A percentile compares a stretch with the other conserved stretches of the same genome.
Evolutionary conservation across 805 yeast species (phyloP).

Genomic region (Candida ovalis): DNA sequence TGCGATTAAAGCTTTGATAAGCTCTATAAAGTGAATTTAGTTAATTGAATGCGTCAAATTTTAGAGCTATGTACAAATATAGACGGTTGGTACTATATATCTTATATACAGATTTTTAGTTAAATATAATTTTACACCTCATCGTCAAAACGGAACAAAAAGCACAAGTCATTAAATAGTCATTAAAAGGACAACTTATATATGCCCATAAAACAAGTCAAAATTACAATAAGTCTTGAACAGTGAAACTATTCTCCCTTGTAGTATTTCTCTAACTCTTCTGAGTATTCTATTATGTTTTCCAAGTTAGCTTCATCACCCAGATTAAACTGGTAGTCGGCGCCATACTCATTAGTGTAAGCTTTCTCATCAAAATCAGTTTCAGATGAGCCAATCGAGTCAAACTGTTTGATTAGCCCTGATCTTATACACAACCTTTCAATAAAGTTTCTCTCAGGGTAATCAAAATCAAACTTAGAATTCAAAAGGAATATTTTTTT

Average conservation of each 20-base stretch:
- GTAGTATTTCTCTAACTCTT: constrained; percentile 3
- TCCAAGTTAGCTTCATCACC: not conserved
- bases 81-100: not conserved
- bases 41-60: not conserved
- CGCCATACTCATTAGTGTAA: constrained; percentile 5
- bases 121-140: not conserved
- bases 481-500: constrained; percentile 17
- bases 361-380: constrained; percentile 10
- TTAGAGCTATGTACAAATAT: not conserved
- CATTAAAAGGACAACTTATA: not conserved
- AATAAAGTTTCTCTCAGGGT: constrained; percentile 29
- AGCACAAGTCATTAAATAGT: not conserved
- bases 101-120: not conserved
- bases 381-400: constrained; percentile 21
- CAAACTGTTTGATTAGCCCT: constrained; percentile 24
- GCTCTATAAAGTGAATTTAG: constrained; percentile 2
- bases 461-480: constrained; percentile 22
- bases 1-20: constrained; percentile 12
- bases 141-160: not conserved
- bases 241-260: not conserved
- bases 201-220: not conserved
- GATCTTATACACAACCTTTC: constrained; percentile 27
- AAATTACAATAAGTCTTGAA: not conserved
- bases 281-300: not conserved
- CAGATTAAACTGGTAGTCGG: constrained; percentile 9